These are phyloP conservation scores for Stereum hirsutum DNA, from an alignment of 1,284 basidiomycete genomes.

Conservation along the genomic window DNA sequence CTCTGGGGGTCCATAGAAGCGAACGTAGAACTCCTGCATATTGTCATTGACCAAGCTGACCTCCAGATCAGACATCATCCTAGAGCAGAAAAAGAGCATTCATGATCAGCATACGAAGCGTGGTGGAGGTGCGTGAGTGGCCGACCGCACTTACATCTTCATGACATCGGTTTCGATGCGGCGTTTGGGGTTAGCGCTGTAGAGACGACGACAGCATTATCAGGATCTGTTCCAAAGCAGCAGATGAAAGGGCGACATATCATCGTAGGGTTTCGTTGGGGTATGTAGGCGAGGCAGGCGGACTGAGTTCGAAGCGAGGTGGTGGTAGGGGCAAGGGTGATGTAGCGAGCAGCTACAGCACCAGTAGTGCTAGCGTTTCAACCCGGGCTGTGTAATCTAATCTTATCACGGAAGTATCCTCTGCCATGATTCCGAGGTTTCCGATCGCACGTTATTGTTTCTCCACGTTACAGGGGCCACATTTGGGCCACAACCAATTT, in stretches of 20 bases:
- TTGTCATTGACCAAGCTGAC: conserved; percentile 96
- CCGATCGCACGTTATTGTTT: too few species aligned
- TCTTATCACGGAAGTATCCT: too few species aligned
- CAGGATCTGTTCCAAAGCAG: not conserved
- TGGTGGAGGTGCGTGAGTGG: not conserved
- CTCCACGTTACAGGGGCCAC: too few species aligned
- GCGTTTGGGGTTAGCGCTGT: conserved; percentile 71
- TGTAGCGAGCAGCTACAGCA: not conserved
- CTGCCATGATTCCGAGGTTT: too few species aligned
- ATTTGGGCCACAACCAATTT: too few species aligned
- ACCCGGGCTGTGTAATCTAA: too few species aligned
- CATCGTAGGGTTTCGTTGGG: conserved; percentile 19
- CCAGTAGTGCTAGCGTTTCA: not conserved
- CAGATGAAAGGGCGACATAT: conserved; percentile 14
- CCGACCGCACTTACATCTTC: conserved; percentile 77
- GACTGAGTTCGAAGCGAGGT: not conserved
- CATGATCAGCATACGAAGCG: not conserved
- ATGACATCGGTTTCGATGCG: conserved; percentile 99
- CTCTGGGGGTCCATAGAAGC: conserved; percentile 89
- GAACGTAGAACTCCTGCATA: conserved; percentile 98
- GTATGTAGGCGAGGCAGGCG: not conserved
- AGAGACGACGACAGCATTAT: conserved; percentile 11
- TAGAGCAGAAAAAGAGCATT: conserved; percentile 22
- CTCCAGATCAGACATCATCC: conserved; percentile 95
- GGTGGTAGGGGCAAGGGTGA: not conserved